Percentiles rank a stretch among this genome's conserved stretches.
Evolutionary conservation across 306 rosid genomes (phyloP).

Genomic region (Cicer judaicum): DNA sequence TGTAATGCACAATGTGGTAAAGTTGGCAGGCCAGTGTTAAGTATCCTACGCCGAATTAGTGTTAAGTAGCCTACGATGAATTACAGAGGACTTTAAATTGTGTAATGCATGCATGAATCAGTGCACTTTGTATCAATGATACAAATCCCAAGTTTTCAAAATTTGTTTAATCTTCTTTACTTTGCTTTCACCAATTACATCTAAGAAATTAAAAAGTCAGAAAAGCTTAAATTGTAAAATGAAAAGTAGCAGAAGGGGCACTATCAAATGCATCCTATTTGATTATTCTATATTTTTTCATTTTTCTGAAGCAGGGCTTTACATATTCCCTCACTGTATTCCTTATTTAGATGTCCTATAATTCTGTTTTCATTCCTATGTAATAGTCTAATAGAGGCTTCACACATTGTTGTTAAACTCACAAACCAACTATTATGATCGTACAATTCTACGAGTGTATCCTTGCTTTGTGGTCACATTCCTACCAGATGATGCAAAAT

Average conservation of each 20-base stretch:
- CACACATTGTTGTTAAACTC: slow-evolving; percentile 11
- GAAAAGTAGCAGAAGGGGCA: slow-evolving; percentile 12
- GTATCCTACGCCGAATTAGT: slow-evolving; percentile 5
- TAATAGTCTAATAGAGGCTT: slow-evolving; percentile 28
- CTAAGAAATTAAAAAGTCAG: slow-evolving; percentile 13
- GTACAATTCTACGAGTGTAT: neutral
- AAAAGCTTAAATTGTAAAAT: slow-evolving; percentile 11
- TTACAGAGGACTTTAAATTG: slow-evolving; percentile 9
- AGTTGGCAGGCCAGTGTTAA: neutral
- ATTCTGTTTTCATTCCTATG: slow-evolving; percentile 19
- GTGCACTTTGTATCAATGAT: neutral
- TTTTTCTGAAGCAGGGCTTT: slow-evolving; percentile 21
- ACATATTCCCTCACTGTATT: neutral
- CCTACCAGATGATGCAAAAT: neutral
- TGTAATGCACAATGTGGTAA: neutral
- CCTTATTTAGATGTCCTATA: neutral
- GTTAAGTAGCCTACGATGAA: slow-evolving; percentile 3
- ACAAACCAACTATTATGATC: neutral
- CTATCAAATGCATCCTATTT: slow-evolving; percentile 20
- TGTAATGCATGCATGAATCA: slow-evolving; percentile 3
- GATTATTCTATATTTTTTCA: slow-evolving; percentile 4
- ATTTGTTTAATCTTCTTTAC: neutral
- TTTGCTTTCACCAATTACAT: slow-evolving; percentile 34
- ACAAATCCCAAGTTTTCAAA: slow-evolving; percentile 9
- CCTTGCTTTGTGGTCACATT: neutral